Evolutionary conservation across 2,329 filamentous ascomycete species (phyloP).

Genomic region (Ascochyta lentis): DNA sequence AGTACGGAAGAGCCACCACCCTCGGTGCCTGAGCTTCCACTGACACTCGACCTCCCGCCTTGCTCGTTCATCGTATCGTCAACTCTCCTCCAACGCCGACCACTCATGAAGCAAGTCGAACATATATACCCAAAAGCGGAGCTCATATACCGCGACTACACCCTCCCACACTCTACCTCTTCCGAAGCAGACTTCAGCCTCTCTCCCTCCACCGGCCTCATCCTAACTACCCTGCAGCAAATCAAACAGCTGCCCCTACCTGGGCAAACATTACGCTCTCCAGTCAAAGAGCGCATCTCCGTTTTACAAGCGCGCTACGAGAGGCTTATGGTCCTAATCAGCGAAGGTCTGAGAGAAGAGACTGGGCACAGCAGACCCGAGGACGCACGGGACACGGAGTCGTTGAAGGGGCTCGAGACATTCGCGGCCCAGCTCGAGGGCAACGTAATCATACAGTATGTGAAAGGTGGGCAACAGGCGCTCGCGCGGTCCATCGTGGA

Average conservation of each 20-base stretch:
- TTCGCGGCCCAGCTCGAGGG: constrained; percentile 54
- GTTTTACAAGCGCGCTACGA: constrained; percentile 68
- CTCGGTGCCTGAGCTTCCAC: background rate
- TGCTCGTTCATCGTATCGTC: constrained; percentile 62
- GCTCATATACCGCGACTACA: constrained; percentile 68
- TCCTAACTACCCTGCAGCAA: constrained; percentile 74
- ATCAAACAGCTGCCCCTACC: constrained; percentile 75
- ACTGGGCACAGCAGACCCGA: constrained; percentile 30
- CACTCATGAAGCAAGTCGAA: constrained; percentile 60
- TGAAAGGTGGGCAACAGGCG: constrained; percentile 52
- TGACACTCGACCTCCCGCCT: constrained; percentile 15
- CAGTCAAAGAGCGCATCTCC: constrained; percentile 62
- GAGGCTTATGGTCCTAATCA: constrained; percentile 70
- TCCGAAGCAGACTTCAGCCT: constrained; percentile 76
- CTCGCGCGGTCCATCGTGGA: constrained; percentile 44
- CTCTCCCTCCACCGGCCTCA: constrained; percentile 71
- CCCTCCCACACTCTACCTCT: constrained; percentile 28
- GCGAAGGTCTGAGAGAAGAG: constrained; percentile 48
- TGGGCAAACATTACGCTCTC: constrained; percentile 53
- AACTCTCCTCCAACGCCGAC: constrained; percentile 53
- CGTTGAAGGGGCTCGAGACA: constrained; percentile 58
- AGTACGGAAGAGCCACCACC: background rate
- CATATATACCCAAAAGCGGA: constrained; percentile 57
- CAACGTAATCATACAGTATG: constrained; percentile 48
- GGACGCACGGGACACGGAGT: constrained; percentile 52